phyloP scores from a whole-genome alignment of 257 asterid genomes.

The Cruciata laevipes region DNA sequence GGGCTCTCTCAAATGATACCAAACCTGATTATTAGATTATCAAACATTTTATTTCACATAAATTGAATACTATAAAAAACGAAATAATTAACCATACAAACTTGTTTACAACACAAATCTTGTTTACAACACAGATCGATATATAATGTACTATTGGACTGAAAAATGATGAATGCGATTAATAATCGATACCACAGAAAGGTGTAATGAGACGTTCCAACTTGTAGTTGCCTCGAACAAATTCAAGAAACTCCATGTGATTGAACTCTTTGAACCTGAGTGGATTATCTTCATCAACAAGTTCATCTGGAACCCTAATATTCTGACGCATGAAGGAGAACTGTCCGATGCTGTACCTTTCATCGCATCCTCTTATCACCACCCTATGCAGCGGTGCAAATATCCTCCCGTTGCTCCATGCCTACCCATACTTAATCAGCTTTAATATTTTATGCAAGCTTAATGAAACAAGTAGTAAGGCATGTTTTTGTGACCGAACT shows the following conservation, averaged over 20 bases:
- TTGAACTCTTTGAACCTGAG: conserved; percentile 43
- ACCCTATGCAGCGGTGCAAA: conserved; percentile 55
- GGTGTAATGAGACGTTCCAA: conserved; percentile 41
- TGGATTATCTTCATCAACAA: conserved; percentile 51
- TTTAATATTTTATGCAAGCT: too few relatives aligned
- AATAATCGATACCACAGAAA: conserved; percentile 52
- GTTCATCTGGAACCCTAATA: conserved; percentile 47
- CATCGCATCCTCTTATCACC: conserved; percentile 32
- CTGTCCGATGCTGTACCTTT: conserved; percentile 44
- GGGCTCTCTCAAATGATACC: too few relatives aligned
- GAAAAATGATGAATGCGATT: too few relatives aligned
- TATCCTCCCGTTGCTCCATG: conserved; percentile 75
- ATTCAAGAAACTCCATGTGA: conserved; percentile 47
- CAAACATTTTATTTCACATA: too few relatives aligned
- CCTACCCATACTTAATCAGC: conserved; percentile 23
- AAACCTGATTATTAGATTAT: too few relatives aligned
- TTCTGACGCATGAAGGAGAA: conserved; percentile 57
- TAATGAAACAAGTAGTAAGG: too few relatives aligned
- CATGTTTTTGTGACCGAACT: too few relatives aligned
- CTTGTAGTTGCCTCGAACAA: conserved; percentile 33
- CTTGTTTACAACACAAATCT: too few relatives aligned
- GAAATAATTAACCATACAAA: too few relatives aligned
- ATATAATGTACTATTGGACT: too few relatives aligned
- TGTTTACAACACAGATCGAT: too few relatives aligned
- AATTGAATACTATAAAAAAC: too few relatives aligned